These are phyloP conservation scores for Begonia loranthoides DNA, from an alignment of 306 rosid species.

Conservation along the genomic window DNA sequence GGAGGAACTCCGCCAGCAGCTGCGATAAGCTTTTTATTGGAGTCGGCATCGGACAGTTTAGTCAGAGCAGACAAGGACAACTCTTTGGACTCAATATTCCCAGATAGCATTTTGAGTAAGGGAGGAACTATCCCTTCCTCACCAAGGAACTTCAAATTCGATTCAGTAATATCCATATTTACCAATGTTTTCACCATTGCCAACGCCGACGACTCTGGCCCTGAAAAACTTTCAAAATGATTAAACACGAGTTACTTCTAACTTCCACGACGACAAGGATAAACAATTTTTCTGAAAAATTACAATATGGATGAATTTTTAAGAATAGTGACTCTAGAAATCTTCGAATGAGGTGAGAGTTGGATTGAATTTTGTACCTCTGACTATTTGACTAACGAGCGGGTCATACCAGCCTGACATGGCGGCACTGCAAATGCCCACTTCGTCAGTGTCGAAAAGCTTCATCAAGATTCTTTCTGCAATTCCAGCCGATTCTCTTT, in stretches of 20 bases:
- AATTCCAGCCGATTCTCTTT: constrained; percentile 37
- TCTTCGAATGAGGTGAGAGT: too few relatives aligned
- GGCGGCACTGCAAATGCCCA: constrained; percentile 39
- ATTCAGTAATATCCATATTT: constrained; percentile 34
- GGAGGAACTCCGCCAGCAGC: constrained; percentile 50
- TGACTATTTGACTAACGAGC: constrained; percentile 39
- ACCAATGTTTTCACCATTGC: constrained; percentile 37
- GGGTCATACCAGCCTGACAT: constrained; percentile 69
- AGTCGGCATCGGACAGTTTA: constrained; percentile 37
- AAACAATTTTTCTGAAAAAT: too few relatives aligned
- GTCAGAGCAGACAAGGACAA: constrained; percentile 43
- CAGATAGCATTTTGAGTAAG: constrained; percentile 51
- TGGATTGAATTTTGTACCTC: constrained; percentile 22
- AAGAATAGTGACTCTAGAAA: too few relatives aligned
- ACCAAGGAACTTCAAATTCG: constrained; percentile 49
- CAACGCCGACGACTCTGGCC: constrained; percentile 49
- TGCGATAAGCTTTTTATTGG: constrained; percentile 50
- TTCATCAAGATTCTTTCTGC: constrained; percentile 52
- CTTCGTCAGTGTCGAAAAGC: constrained; percentile 49
- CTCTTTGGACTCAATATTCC: constrained; percentile 34
- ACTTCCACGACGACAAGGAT: too few relatives aligned
- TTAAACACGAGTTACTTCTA: not conserved
- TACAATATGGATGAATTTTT: too few relatives aligned
- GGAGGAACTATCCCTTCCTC: constrained; percentile 61
- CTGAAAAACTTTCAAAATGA: constrained; percentile 30